phyloP scores from a whole-genome alignment of 805 yeast species.

The Zygosaccharomyces rouxii region DNA sequence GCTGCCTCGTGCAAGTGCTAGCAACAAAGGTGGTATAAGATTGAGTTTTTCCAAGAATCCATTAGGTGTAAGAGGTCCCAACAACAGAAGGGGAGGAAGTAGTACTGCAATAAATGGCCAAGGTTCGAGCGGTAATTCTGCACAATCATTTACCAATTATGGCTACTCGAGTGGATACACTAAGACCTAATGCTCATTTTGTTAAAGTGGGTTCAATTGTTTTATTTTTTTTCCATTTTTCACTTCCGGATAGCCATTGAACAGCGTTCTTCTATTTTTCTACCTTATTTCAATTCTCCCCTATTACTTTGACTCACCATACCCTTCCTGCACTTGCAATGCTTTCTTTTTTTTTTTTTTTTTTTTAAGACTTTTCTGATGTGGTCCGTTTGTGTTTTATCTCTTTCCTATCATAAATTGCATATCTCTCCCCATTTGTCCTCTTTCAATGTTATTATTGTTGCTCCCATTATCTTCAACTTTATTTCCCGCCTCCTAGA shows the following conservation, averaged over 20 bases:
- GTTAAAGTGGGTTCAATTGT: background rate
- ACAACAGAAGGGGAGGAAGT: constrained; percentile 40
- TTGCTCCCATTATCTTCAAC: background rate
- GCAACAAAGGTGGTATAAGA: constrained; percentile 84
- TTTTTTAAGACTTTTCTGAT: background rate
- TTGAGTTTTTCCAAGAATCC: constrained; percentile 94
- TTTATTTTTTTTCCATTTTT: constrained; percentile 1
- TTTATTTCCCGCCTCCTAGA: background rate
- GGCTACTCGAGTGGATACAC: constrained; percentile 19
- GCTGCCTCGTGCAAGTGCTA: constrained; percentile 64
- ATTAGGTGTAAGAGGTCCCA: constrained; percentile 84
- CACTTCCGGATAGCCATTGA: background rate
- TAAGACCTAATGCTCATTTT: constrained; percentile 5
- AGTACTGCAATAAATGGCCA: constrained; percentile 20
- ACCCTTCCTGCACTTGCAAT: background rate
- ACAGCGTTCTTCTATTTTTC: background rate
- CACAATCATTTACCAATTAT: constrained; percentile 12
- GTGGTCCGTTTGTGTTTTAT: constrained; percentile 3
- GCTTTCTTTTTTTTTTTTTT: background rate
- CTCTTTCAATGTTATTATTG: constrained; percentile 1
- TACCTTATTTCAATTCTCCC: background rate
- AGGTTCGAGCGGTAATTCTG: constrained; percentile 12
- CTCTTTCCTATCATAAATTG: constrained; percentile 1
- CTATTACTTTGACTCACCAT: background rate
- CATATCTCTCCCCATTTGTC: background rate